These are phyloP conservation scores for Rheum nobile DNA, from an alignment of 148 eudicot genomes.

Conservation along the genomic window DNA sequence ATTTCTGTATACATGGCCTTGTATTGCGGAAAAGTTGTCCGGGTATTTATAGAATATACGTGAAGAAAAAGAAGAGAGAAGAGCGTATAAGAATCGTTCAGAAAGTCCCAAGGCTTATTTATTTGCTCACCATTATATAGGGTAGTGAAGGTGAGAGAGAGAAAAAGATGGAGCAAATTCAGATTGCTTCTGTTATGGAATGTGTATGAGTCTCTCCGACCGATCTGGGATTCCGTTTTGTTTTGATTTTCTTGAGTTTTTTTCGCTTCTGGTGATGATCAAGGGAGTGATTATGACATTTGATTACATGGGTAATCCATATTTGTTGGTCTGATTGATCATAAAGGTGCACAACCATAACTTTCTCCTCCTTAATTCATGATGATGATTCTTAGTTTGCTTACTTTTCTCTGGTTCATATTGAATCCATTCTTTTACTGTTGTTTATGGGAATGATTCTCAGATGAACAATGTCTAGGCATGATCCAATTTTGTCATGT, in stretches of 20 bases:
- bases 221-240: background rate
- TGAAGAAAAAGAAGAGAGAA: background rate
- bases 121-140: background rate
- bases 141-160: background rate
- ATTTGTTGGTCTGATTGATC: background rate
- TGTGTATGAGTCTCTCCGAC: background rate
- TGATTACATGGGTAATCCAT: background rate
- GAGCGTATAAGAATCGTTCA: background rate
- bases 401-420: background rate
- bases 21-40: background rate
- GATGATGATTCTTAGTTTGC: background rate
- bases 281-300: background rate
- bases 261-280: slow-evolving; percentile 2
- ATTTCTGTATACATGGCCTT: background rate
- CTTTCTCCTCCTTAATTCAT: background rate
- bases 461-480: background rate
- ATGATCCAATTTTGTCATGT: background rate
- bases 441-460: background rate
- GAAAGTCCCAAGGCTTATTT: background rate
- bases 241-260: background rate
- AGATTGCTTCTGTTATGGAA: background rate
- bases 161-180: background rate
- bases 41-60: background rate
- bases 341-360: background rate
- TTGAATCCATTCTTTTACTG: background rate